phyloP scores from a whole-genome alignment of 306 rosid genomes.

The Astragalus membranaceus region DNA sequence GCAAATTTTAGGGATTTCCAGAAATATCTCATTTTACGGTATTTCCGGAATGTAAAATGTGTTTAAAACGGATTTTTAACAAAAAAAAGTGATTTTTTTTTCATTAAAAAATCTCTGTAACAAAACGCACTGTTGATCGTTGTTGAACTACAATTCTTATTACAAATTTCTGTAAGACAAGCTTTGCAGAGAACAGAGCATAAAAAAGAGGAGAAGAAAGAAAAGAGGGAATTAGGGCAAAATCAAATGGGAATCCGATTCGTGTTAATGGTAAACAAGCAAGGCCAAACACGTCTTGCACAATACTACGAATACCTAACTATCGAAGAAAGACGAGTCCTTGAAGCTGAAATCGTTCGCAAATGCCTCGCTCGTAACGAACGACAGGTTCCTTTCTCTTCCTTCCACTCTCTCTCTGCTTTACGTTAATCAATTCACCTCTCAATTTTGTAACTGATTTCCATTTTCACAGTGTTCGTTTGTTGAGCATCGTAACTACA shows the following conservation, averaged over 20 bases:
- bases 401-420: neutral
- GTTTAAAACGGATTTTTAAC: no score
- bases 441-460: no score
- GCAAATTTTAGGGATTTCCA: no score
- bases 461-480: constrained; percentile 62
- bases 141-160: no score
- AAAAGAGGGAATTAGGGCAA: neutral
- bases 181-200: no score
- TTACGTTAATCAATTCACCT: neutral
- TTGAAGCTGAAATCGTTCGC: constrained; percentile 89
- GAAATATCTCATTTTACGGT: no score
- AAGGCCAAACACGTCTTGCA: constrained; percentile 92
- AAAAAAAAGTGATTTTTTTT: no score
- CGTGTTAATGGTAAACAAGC: constrained; percentile 91
- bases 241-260: constrained; percentile 83
- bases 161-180: no score
- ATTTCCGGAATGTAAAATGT: no score
- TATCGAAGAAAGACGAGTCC: constrained; percentile 80
- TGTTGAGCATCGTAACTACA: constrained; percentile 94
- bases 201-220: neutral
- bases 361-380: constrained; percentile 90
- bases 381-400: constrained; percentile 49
- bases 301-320: constrained; percentile 91
- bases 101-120: no score
- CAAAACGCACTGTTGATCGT: no score